Evolutionary conservation across 139 green algal genomes (phyloP).

Genomic region (Parachlorella kessleri): DNA sequence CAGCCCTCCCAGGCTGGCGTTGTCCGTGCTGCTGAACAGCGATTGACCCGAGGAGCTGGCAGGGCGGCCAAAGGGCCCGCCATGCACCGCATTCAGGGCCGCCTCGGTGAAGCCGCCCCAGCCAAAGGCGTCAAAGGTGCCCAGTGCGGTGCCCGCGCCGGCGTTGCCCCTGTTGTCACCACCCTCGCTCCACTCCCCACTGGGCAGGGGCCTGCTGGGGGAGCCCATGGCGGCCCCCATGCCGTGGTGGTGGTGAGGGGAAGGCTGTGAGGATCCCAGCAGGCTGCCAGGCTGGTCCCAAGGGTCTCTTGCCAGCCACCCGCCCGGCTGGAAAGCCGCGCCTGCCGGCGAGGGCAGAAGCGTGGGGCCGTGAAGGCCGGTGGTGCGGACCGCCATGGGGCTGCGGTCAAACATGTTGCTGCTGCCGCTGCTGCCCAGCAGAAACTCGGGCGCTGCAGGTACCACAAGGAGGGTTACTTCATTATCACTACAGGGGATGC

Average conservation of each 20-base stretch:
- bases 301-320: no score
- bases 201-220: background rate
- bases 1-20: background rate
- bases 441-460: no score
- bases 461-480: no score
- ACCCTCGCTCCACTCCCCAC: background rate
- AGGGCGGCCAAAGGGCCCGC: background rate
- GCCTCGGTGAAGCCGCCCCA: conserved; percentile 14
- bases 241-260: background rate
- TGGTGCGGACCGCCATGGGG: no score
- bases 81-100: conserved; percentile 17
- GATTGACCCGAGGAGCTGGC: conserved; percentile 4
- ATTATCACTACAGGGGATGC: no score
- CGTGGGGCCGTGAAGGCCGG: no score
- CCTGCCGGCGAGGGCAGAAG: no score
- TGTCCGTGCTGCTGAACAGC: background rate
- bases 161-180: background rate
- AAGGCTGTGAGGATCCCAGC: no score
- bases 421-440: conserved; percentile 17
- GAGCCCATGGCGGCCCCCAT: background rate
- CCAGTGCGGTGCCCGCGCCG: background rate
- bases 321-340: no score
- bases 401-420: background rate
- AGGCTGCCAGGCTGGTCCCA: no score
- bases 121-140: conserved; percentile 4